A percentile compares a stretch with the other conserved stretches of the same genome.
These are phyloP conservation scores for Fusarium cyanostomum DNA, from an alignment of 2,329 filamentous ascomycete genomes.

Conservation along the genomic window DNA sequence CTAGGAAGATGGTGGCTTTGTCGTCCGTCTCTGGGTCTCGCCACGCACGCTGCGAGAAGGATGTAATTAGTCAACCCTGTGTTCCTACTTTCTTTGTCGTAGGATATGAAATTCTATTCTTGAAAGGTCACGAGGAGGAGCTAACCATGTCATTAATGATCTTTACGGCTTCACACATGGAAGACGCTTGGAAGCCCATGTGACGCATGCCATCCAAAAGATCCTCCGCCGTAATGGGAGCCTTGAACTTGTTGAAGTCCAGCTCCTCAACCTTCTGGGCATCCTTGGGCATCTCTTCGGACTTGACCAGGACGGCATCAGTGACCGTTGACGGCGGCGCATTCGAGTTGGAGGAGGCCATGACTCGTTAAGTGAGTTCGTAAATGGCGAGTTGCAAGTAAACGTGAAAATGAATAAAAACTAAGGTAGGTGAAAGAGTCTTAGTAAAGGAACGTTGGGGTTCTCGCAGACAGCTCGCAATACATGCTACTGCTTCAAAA, in stretches of 20 bases:
- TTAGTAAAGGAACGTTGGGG: background rate
- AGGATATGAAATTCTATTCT: too few relatives aligned
- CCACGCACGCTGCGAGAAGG: constrained; percentile 71
- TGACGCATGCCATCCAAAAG: constrained; percentile 81
- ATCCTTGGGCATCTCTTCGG: constrained; percentile 80
- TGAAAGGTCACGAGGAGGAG: background rate
- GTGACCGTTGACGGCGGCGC: constrained; percentile 70
- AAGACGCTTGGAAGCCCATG: constrained; percentile 80
- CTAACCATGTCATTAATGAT: constrained; percentile 95
- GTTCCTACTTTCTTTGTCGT: background rate
- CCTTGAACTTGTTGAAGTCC: constrained; percentile 86
- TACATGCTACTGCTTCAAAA: background rate
- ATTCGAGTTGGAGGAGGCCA: constrained; percentile 47
- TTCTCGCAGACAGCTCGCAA: background rate
- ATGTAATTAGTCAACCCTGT: constrained; percentile 10
- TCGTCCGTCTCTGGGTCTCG: constrained; percentile 80
- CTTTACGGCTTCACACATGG: constrained; percentile 84
- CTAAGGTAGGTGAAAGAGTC: background rate
- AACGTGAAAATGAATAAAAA: background rate
- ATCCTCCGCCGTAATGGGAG: constrained; percentile 85
- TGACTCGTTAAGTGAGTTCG: constrained; percentile 24
- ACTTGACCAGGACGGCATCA: constrained; percentile 85
- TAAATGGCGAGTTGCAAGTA: background rate
- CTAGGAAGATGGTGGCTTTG: constrained; percentile 92
- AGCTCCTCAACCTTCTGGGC: constrained; percentile 88